Evolutionary conservation across 371 early-diverging fungal species (phyloP).

Genomic region (Capillidium rhysosporum): DNA sequence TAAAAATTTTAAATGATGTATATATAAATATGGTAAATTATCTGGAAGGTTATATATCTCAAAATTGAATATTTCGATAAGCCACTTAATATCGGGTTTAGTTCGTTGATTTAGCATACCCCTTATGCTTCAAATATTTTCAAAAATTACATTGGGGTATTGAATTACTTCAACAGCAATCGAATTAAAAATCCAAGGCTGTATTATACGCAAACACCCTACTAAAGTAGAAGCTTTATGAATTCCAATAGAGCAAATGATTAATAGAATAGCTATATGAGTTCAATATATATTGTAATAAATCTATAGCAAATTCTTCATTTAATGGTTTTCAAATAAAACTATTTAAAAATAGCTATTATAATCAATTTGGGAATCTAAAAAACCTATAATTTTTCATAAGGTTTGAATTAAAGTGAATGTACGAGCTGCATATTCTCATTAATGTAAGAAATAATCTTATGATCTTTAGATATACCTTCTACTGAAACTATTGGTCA

Average conservation of each 20-base stretch:
- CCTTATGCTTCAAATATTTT: constrained; percentile 44
- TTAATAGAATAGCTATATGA: constrained; percentile 53
- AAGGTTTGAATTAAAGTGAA: not conserved
- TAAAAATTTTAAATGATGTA: constrained; percentile 33
- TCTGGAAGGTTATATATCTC: constrained; percentile 73
- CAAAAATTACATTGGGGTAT: not conserved
- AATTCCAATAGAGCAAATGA: constrained; percentile 80
- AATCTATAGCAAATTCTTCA: constrained; percentile 87
- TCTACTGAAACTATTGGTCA: constrained; percentile 76
- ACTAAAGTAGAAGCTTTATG: constrained; percentile 59
- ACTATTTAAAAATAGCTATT: constrained; percentile 24
- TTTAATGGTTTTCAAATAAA: constrained; percentile 72
- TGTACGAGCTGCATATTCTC: constrained; percentile 43
- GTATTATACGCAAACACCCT: constrained; percentile 82
- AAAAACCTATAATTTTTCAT: constrained; percentile 14
- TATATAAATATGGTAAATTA: constrained; percentile 58
- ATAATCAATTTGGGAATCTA: constrained; percentile 25
- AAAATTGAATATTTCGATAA: constrained; percentile 84
- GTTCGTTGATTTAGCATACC: constrained; percentile 74
- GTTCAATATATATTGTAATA: constrained; percentile 63
- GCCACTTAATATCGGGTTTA: constrained; percentile 76
- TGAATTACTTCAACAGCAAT: constrained; percentile 62
- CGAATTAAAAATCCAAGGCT: constrained; percentile 89
- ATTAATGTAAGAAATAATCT: constrained; percentile 35
- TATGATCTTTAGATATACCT: constrained; percentile 46